A percentile compares a stretch with the other conserved stretches of the same genome.
phyloP scores from a whole-genome alignment of 371 early-diverging fungal species.

The Umbelopsis sp. region DNA sequence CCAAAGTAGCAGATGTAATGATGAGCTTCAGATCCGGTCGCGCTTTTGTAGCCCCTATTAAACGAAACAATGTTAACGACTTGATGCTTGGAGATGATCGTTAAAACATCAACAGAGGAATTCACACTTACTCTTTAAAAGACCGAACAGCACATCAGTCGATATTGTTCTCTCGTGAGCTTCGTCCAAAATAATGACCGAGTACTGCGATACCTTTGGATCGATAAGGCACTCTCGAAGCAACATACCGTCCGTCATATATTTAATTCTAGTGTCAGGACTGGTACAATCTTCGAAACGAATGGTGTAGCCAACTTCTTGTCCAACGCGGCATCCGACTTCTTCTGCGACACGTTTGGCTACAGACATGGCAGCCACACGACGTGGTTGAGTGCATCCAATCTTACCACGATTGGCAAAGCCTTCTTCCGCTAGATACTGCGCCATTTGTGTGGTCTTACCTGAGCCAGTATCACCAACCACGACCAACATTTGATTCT shows the following conservation, averaged over 20 bases:
- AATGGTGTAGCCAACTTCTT: slow-evolving; percentile 98
- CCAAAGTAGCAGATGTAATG: slow-evolving; percentile 96
- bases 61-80: not conserved
- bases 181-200: slow-evolving; percentile 98
- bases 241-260: slow-evolving; percentile 99
- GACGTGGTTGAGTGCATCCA: slow-evolving; percentile 99
- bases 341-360: slow-evolving; percentile 99
- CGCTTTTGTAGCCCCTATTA: slow-evolving; percentile 68
- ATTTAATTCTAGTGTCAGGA: slow-evolving; percentile 94
- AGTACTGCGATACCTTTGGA: slow-evolving; percentile 82
- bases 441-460: slow-evolving; percentile 99
- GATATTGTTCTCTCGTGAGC: slow-evolving; percentile 99
- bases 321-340: slow-evolving; percentile 92
- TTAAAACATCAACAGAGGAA: not conserved
- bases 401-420: slow-evolving; percentile 85
- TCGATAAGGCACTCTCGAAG: slow-evolving; percentile 96
- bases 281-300: slow-evolving; percentile 98
- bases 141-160: slow-evolving; percentile 98
- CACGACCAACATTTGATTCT: slow-evolving; percentile 90
- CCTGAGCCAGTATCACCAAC: slow-evolving; percentile 99
- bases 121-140: slow-evolving; percentile 72
- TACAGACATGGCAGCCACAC: slow-evolving; percentile 99
- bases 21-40: slow-evolving; percentile 93
- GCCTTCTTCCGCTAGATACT: slow-evolving; percentile 96
- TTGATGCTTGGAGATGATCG: not conserved